phyloP scores from a whole-genome alignment of 371 early-diverging fungal genomes.

The Mortierella sp. region DNA sequence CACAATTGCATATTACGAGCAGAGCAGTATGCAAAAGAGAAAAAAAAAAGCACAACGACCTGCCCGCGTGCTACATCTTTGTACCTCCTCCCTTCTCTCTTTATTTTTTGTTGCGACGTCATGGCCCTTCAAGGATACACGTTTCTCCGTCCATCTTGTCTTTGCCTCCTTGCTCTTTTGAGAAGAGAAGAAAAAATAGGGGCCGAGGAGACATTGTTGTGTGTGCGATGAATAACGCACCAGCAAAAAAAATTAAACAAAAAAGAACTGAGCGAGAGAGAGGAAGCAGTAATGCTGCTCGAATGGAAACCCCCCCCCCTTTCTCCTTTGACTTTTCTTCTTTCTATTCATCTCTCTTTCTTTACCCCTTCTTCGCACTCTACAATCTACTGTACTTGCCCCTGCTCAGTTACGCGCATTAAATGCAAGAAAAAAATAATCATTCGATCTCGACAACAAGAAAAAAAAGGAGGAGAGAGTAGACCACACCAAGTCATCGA shows the following conservation, averaged over 20 bases:
- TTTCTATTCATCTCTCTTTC: background rate
- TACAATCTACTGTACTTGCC: too few species aligned
- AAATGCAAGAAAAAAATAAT: background rate
- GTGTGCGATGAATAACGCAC: background rate
- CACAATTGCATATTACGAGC: background rate
- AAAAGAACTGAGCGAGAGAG: background rate
- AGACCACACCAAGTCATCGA: background rate
- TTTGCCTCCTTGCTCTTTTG: background rate
- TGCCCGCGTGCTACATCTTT: background rate
- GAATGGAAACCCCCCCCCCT: background rate
- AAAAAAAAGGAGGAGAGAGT: background rate
- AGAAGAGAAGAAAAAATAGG: background rate
- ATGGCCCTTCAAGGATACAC: background rate
- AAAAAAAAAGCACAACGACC: background rate
- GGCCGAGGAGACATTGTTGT: background rate
- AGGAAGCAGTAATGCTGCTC: slow-evolving; percentile 1
- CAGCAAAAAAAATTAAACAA: background rate
- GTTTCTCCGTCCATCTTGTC: background rate
- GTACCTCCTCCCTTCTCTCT: background rate
- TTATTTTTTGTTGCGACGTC: background rate
- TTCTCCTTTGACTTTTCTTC: background rate
- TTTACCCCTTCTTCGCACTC: background rate
- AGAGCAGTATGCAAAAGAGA: background rate
- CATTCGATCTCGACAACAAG: background rate
- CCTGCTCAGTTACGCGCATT: background rate